Evolutionary conservation across 177 flowering plant species (phyloP).

Genomic region (Telopea speciosissima): DNA sequence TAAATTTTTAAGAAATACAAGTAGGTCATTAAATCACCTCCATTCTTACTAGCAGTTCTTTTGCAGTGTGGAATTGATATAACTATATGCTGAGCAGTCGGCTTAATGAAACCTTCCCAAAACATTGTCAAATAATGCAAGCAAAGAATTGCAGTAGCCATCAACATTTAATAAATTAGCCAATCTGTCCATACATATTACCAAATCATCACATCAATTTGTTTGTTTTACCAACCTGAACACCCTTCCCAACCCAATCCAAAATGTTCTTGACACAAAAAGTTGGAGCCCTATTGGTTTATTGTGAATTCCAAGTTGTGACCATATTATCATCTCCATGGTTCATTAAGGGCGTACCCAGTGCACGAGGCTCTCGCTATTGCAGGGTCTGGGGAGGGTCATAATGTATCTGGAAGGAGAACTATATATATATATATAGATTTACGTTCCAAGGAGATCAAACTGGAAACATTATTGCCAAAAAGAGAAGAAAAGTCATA

Average conservation of each 20-base stretch:
- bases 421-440: background rate
- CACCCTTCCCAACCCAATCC: background rate
- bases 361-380: no score
- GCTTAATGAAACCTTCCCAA: constrained; percentile 23
- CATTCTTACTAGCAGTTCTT: constrained; percentile 20
- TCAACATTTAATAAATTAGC: constrained; percentile 25
- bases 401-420: background rate
- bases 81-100: constrained; percentile 21
- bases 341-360: no score
- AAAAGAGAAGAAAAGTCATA: background rate
- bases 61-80: constrained; percentile 22
- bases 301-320: constrained; percentile 23
- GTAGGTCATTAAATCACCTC: constrained; percentile 15
- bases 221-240: background rate
- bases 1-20: background rate
- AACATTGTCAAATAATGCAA: constrained; percentile 21
- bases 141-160: constrained; percentile 24
- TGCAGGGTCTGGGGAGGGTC: no score
- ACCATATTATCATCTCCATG: constrained; percentile 28
- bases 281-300: constrained; percentile 14
- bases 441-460: background rate
- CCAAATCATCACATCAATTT: background rate
- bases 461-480: background rate
- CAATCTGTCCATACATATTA: constrained; percentile 12
- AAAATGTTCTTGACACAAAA: background rate